phyloP scores from a whole-genome alignment of 1,139 yeast species.

The Blastobotrys serpentis region DNA sequence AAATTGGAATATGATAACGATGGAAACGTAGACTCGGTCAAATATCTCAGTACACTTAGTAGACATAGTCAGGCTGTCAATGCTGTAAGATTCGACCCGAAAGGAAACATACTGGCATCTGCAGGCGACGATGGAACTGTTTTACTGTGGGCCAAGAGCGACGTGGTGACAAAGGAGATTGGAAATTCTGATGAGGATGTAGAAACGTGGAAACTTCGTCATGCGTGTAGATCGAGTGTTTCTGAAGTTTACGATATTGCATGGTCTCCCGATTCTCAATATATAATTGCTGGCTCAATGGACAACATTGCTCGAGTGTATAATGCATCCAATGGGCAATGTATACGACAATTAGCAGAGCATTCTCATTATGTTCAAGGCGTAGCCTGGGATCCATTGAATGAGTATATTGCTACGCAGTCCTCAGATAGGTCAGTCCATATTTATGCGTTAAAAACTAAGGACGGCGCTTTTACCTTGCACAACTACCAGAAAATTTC shows the following conservation, averaged over 20 bases:
- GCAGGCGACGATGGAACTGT: constrained; percentile 96
- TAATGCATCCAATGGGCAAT: constrained; percentile 54
- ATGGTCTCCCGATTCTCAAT: constrained; percentile 84
- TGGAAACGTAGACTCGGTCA: constrained; percentile 31
- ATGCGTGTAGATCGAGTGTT: constrained; percentile 56
- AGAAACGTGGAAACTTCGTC: constrained; percentile 70
- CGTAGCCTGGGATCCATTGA: constrained; percentile 88
- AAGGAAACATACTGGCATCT: constrained; percentile 62
- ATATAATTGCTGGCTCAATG: constrained; percentile 86
- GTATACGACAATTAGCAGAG: constrained; percentile 62
- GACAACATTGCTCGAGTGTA: constrained; percentile 78
- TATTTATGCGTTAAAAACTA: constrained; percentile 50
- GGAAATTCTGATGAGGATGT: constrained; percentile 45
- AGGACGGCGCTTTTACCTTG: constrained; percentile 41
- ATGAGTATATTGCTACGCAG: constrained; percentile 77
- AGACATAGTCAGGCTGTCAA: constrained; percentile 96
- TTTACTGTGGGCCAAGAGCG: constrained; percentile 70
- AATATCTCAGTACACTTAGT: constrained; percentile 64
- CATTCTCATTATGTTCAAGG: constrained; percentile 94
- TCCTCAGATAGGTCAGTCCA: constrained; percentile 85
- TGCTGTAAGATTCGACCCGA: constrained; percentile 75
- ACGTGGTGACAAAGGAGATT: constrained; percentile 45
- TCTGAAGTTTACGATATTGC: constrained; percentile 86
- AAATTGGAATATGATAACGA: constrained; percentile 28
- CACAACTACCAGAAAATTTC: constrained; percentile 44